Conservation (phyloP, 345 rosid genomes). For the Rubroshorea leprosula region DNA sequence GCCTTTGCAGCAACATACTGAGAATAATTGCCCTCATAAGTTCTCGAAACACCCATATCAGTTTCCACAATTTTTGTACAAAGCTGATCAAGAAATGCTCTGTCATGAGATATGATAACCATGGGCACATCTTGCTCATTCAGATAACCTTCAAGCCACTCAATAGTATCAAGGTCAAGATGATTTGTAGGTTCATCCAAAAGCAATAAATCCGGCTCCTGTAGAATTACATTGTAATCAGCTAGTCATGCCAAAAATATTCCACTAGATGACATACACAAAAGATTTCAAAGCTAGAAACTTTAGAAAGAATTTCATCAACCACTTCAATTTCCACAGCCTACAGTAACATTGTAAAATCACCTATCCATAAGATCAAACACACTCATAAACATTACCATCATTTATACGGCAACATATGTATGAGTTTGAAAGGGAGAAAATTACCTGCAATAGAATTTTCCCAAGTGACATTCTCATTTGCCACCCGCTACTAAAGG, state of each 20-base stretch:
- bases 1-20: slow-evolving; percentile 70
- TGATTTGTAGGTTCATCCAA: slow-evolving; percentile 97
- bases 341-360: not conserved
- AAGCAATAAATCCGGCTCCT: slow-evolving; percentile 92
- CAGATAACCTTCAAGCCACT: slow-evolving; percentile 95
- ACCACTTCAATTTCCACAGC: not conserved
- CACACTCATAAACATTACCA: too few relatives aligned
- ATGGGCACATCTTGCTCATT: slow-evolving; percentile 88
- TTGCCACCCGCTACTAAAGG: slow-evolving; percentile 97
- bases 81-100: slow-evolving; percentile 93
- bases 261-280: not conserved
- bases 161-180: slow-evolving; percentile 92
- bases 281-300: not conserved
- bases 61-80: slow-evolving; percentile 97
- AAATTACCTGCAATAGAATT: slow-evolving; percentile 82
- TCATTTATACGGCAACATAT: not conserved
- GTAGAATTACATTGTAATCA: slow-evolving; percentile 19
- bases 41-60: slow-evolving; percentile 87
- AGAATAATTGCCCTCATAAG: slow-evolving; percentile 84
- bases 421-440: not conserved
- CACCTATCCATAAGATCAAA: too few relatives aligned
- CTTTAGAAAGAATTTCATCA: not conserved
- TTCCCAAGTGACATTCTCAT: slow-evolving; percentile 99
- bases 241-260: slow-evolving; percentile 1
- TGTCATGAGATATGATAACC: slow-evolving; percentile 94